phyloP scores from a whole-genome alignment of 225 moss, liverwort and hornwort species.

The Sphagnum tenellum region DNA sequence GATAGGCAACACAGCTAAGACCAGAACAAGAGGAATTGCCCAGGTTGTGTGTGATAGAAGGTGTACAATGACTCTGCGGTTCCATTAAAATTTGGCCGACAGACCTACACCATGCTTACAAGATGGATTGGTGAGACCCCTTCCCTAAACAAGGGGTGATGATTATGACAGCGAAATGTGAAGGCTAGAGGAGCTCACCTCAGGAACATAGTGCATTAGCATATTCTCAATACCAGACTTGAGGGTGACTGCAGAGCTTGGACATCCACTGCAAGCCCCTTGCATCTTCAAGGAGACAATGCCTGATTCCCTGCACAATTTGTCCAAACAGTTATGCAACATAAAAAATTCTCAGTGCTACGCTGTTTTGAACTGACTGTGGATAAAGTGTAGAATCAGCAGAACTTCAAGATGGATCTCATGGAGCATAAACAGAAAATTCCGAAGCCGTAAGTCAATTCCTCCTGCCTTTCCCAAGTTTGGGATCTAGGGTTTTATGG shows the following conservation, averaged over 20 bases:
- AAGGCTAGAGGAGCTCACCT: conserved; percentile 21
- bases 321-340: conserved; percentile 1
- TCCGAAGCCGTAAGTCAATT: too few species aligned
- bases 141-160: background rate
- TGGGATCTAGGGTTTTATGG: too few species aligned
- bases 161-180: background rate
- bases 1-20: too few species aligned
- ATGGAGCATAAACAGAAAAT: too few species aligned
- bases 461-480: too few species aligned
- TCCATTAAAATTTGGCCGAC: too few species aligned
- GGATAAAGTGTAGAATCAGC: too few species aligned
- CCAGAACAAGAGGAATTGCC: background rate
- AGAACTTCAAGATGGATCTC: too few species aligned
- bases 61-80: too few species aligned
- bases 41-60: too few species aligned
- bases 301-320: conserved; percentile 45
- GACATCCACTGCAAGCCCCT: conserved; percentile 96
- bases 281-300: conserved; percentile 95
- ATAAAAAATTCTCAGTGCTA: background rate
- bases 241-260: conserved; percentile 91
- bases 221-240: conserved; percentile 98
- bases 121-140: background rate
- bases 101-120: background rate
- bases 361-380: too few species aligned
- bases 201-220: conserved; percentile 97